Conservation (phyloP, 1,284 basidiomycete genomes). For the Wallemia mellicola region DNA sequence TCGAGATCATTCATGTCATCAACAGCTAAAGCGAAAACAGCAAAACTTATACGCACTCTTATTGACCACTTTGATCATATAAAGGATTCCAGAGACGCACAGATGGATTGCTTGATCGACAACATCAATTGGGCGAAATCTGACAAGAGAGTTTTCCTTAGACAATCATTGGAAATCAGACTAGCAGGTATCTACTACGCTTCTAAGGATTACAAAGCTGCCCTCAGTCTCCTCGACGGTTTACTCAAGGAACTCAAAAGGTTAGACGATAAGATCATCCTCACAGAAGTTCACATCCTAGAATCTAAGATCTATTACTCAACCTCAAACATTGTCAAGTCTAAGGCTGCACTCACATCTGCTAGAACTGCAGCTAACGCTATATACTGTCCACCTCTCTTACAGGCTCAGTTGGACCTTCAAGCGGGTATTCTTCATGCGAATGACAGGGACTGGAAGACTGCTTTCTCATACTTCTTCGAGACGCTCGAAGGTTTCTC, state of each 20-base stretch:
- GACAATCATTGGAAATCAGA: constrained; percentile 74
- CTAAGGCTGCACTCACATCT: constrained; percentile 84
- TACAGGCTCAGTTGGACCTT: constrained; percentile 75
- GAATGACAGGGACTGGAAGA: constrained; percentile 92
- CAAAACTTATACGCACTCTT: constrained; percentile 77
- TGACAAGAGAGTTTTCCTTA: constrained; percentile 83
- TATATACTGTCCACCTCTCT: constrained; percentile 81
- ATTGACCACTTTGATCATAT: constrained; percentile 64
- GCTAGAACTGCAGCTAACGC: constrained; percentile 82
- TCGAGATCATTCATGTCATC: constrained; percentile 74
- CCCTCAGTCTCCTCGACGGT: constrained; percentile 49
- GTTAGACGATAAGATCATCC: constrained; percentile 88
- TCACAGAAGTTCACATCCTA: constrained; percentile 83
- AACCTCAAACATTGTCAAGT: constrained; percentile 66
- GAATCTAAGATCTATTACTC: constrained; percentile 76
- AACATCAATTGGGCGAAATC: constrained; percentile 76
- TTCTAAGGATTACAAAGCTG: constrained; percentile 28
- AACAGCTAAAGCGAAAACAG: constrained; percentile 92
- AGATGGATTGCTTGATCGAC: constrained; percentile 58
- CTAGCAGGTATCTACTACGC: constrained; percentile 43
- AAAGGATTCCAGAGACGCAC: constrained; percentile 40
- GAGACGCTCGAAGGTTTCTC: constrained; percentile 84
- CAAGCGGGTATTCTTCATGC: constrained; percentile 78
- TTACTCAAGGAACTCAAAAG: constrained; percentile 70
- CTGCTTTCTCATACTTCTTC: constrained; percentile 90